These are phyloP conservation scores for Trichophyton equinum DNA, from an alignment of 2,329 filamentous ascomycete genomes.

Conservation along the genomic window DNA sequence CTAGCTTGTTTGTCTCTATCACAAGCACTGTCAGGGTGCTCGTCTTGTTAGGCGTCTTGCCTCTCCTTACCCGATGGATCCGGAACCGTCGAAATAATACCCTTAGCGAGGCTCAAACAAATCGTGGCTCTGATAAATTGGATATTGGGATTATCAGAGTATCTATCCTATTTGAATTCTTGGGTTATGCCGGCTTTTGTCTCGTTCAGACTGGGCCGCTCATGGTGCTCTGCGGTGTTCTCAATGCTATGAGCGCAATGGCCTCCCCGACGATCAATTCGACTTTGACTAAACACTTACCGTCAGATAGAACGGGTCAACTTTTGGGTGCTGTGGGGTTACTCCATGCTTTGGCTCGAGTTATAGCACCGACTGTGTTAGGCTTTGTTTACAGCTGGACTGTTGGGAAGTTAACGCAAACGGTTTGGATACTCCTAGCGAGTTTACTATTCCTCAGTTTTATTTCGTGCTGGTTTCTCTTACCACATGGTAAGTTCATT, in stretches of 20 bases:
- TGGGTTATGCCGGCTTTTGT: constrained; percentile 65
- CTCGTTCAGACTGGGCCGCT: constrained; percentile 48
- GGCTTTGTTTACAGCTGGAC: constrained; percentile 77
- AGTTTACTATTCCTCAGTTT: constrained; percentile 55
- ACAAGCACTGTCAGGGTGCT: constrained; percentile 65
- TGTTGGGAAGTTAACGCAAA: constrained; percentile 63
- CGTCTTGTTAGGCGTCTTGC: constrained; percentile 62
- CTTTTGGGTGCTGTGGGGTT: constrained; percentile 80
- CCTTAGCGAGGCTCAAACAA: constrained; percentile 30
- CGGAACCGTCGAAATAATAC: constrained; percentile 32
- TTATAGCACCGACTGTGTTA: constrained; percentile 70
- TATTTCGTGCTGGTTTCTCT: constrained; percentile 55
- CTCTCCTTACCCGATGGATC: constrained; percentile 62
- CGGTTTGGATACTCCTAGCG: constrained; percentile 66
- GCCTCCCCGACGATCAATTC: constrained; percentile 75
- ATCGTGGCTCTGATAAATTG: constrained; percentile 59
- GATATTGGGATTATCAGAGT: constrained; percentile 66
- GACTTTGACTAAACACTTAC: constrained; percentile 80
- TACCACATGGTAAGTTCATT: constrained; percentile 56
- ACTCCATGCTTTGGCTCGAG: constrained; percentile 66
- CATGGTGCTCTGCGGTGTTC: constrained; percentile 59
- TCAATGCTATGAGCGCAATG: constrained; percentile 70
- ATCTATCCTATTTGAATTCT: constrained; percentile 61
- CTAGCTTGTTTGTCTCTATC: constrained; percentile 67
- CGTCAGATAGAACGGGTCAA: constrained; percentile 66